A percentile compares a stretch with the other conserved stretches of the same genome.
These are phyloP conservation scores for Malassezia vespertilionis DNA, from an alignment of 1,284 basidiomycete genomes.

Conservation along the genomic window DNA sequence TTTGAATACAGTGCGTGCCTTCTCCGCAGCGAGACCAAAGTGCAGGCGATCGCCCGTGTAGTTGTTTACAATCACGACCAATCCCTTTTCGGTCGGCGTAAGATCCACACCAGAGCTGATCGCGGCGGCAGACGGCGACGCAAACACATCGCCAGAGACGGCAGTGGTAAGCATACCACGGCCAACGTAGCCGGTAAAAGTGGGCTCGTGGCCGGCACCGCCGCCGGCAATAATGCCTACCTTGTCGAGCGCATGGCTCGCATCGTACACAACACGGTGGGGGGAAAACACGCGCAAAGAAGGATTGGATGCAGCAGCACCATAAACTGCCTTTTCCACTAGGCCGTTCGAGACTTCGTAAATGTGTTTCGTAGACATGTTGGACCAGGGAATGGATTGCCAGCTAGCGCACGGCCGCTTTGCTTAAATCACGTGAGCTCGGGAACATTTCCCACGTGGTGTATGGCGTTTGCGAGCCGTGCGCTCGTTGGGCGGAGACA, in stretches of 20 bases:
- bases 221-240: slow-evolving; percentile 51
- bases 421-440: no score
- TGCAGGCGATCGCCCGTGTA: slow-evolving; percentile 51
- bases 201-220: slow-evolving; percentile 51
- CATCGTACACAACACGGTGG: slow-evolving; percentile 45
- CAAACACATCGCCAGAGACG: slow-evolving; percentile 53
- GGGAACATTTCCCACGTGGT: no score
- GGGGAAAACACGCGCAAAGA: slow-evolving; percentile 37
- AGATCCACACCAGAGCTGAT: slow-evolving; percentile 50
- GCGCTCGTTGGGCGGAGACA: no score
- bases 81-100: slow-evolving; percentile 49
- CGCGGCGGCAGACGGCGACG: slow-evolving; percentile 51
- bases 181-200: slow-evolving; percentile 48
- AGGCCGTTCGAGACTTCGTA: slow-evolving; percentile 41
- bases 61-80: slow-evolving; percentile 49
- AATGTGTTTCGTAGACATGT: slow-evolving; percentile 46
- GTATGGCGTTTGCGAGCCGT: no score
- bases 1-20: slow-evolving; percentile 39
- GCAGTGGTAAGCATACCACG: slow-evolving; percentile 49
- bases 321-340: slow-evolving; percentile 39
- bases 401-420: background rate
- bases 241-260: slow-evolving; percentile 46
- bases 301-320: slow-evolving; percentile 41
- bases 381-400: no score
- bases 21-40: slow-evolving; percentile 49